Evolutionary conservation across 495 filamentous ascomycete genomes (phyloP), one percentile per base, ranked within the genome.

Genomic region (Aspergillus cavernicola): DNA sequence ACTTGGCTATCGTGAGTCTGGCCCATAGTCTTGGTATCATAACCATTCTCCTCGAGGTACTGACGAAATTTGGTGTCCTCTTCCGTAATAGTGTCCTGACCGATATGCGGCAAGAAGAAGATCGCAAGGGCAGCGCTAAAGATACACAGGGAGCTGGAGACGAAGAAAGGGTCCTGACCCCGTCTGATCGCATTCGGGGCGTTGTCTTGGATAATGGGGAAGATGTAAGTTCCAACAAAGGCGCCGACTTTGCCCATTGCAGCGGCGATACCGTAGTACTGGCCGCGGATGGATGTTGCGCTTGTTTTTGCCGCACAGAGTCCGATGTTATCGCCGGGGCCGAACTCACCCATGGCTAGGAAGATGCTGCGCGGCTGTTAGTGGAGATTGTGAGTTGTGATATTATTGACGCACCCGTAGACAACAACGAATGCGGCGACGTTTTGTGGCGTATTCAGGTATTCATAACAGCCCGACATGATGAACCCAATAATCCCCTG

Each of bases 281-380:
- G 89, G 9, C 91, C 92, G 19, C 91, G 78, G 28, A 97, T 85
- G 10, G 85, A 84, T 4, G 92, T 97, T 1, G 91, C 88, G 65
- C 84, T 86, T 13, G 88, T 92, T 71, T 95, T 96, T 46, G 88
- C 87, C 0, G 91, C 90, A 18, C 91, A 69, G 0, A 96, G 80
- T 5, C 91, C 90, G 59, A 96, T 95, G 66, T 96, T 96, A 70
- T 97, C 85, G 23, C 91, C 92, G 0, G 92, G 90, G 0, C 91
- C 92, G 36, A 92, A 62, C 66, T 96, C 91, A 20, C 91, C 92
- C 8, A 96, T 79, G 0, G 84, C 81, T 3, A 88, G 75, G 75
- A 97, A 96, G 59, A 97, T 81, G 33, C 90, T 85, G 48, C 23
- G 2, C 13, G 36, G 47, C 15, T 32, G 38, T 38, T 38, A 16